phyloP scores from a whole-genome alignment of 2,329 filamentous ascomycete species.

The Calonectria naviculata region DNA sequence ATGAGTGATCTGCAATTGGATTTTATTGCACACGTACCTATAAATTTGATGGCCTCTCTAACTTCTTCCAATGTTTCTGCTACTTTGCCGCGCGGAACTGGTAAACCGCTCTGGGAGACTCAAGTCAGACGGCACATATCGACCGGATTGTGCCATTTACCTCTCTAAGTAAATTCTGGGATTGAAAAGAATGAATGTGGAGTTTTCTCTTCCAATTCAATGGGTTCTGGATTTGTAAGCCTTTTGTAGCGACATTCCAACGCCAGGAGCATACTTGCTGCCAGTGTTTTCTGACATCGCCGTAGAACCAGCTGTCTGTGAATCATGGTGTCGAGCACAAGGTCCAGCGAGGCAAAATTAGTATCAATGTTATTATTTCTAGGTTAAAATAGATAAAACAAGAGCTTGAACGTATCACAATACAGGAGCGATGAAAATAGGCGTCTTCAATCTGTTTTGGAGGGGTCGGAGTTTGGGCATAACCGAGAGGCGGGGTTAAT shows the following conservation, averaged over 20 bases:
- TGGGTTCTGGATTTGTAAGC: not conserved
- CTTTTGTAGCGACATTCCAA: not conserved
- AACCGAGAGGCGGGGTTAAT: slow-evolving; percentile 15
- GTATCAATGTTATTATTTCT: too few relatives aligned
- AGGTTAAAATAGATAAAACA: not conserved
- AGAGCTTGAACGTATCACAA: not conserved
- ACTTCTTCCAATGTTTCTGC: slow-evolving; percentile 36
- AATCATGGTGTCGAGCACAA: not conserved
- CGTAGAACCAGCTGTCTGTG: not conserved
- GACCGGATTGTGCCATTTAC: slow-evolving; percentile 16
- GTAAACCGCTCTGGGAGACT: slow-evolving; percentile 38
- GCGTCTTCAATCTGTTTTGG: not conserved
- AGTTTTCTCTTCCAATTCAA: slow-evolving; percentile 16
- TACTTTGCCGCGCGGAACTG: slow-evolving; percentile 36
- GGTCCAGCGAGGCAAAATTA: not conserved
- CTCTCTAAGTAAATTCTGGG: slow-evolving; percentile 39
- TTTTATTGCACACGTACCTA: slow-evolving; percentile 30
- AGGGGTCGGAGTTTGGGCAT: not conserved
- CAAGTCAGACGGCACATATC: not conserved
- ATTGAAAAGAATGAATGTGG: slow-evolving; percentile 43
- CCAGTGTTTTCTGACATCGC: not conserved
- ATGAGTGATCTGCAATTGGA: not conserved
- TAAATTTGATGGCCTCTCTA: slow-evolving; percentile 26
- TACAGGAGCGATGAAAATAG: not conserved
- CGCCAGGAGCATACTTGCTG: not conserved